phyloP scores from a whole-genome alignment of 75 land plant species.

The Cupressus sempervirens region DNA sequence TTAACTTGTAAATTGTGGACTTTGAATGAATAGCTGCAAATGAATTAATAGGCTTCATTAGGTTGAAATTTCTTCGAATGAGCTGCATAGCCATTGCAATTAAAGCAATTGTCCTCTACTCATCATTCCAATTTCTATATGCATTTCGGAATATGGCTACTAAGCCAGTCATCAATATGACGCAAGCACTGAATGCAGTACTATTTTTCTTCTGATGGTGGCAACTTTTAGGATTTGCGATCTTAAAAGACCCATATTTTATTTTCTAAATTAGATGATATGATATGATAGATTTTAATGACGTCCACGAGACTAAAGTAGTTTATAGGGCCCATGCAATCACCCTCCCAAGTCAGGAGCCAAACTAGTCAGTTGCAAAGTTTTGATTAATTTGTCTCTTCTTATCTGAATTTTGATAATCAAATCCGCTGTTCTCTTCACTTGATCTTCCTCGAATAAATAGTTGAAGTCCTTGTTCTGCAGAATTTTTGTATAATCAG shows the following conservation, averaged over 20 bases:
- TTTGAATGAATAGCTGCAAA: not conserved
- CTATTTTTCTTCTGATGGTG: not conserved
- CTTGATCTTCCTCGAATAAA: too few species aligned
- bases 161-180: not conserved
- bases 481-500: too few species aligned
- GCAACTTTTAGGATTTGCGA: not conserved
- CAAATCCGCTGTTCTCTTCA: too few species aligned
- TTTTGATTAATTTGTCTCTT: too few species aligned
- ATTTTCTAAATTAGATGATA: too few species aligned
- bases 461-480: too few species aligned
- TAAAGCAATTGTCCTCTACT: not conserved
- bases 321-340: too few species aligned
- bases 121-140: not conserved
- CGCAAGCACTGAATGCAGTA: not conserved
- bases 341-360: too few species aligned
- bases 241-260: not conserved
- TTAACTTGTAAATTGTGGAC: not conserved
- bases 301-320: too few species aligned
- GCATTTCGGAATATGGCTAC: not conserved
- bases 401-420: too few species aligned
- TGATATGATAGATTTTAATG: too few species aligned
- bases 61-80: not conserved
- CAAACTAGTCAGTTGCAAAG: too few species aligned
- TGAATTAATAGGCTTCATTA: not conserved
- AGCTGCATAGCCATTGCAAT: not conserved